A percentile compares a stretch with the other conserved stretches of the same genome.
Conservation (phyloP, 2,329 filamentous ascomycete species). For the Chaetomium olivaceum region DNA sequence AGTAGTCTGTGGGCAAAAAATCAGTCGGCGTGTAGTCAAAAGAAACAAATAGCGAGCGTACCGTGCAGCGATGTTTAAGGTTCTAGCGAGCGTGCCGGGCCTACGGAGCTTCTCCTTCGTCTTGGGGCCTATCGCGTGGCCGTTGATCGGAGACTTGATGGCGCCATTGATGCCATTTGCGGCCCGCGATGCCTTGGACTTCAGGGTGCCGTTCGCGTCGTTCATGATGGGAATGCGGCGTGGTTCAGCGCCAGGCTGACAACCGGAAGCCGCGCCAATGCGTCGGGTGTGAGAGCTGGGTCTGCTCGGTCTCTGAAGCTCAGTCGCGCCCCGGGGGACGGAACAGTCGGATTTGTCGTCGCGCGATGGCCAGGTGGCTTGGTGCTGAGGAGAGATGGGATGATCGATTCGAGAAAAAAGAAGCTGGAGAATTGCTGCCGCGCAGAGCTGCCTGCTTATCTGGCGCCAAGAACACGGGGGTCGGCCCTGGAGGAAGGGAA, state of each 20-base stretch:
- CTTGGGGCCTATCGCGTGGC: slow-evolving; percentile 40
- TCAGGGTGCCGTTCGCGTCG: slow-evolving; percentile 28
- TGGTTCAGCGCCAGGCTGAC: slow-evolving; percentile 33
- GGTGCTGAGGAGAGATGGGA: slow-evolving; percentile 10
- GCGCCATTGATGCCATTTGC: slow-evolving; percentile 32
- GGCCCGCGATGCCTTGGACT: slow-evolving; percentile 18
- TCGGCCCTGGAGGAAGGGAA: neutral
- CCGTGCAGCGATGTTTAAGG: slow-evolving; percentile 57
- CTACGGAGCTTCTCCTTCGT: slow-evolving; percentile 32
- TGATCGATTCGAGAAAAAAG: neutral
- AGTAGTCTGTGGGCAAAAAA: slow-evolving; percentile 56
- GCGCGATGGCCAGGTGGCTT: slow-evolving; percentile 20
- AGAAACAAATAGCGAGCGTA: slow-evolving; percentile 37
- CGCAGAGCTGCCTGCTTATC: neutral
- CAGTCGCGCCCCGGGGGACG: neutral
- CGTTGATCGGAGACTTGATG: slow-evolving; percentile 40
- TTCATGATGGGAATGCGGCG: slow-evolving; percentile 28
- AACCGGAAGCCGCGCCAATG: slow-evolving; percentile 19
- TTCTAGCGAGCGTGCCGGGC: slow-evolving; percentile 41
- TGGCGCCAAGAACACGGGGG: slow-evolving; percentile 1
- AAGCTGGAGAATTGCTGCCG: neutral
- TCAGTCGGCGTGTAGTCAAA: slow-evolving; percentile 9
- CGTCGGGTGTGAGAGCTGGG: neutral
- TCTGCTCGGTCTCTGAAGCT: neutral
- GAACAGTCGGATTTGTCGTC: neutral